Conservation (phyloP, 2,329 filamentous ascomycete genomes). For the Pyricularia pennisetigena region DNA sequence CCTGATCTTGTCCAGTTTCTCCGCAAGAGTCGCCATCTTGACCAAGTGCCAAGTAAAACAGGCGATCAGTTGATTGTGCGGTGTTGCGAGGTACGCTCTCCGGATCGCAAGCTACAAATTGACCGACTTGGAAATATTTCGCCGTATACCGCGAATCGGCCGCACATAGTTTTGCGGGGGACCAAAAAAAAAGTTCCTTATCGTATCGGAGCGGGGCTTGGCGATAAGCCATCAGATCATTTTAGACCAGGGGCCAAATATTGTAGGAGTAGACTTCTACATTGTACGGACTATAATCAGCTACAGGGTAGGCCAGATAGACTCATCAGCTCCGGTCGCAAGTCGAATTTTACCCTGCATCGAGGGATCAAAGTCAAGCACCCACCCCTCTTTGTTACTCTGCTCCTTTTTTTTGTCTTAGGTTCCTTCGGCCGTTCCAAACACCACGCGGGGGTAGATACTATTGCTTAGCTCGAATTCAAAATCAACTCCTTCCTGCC, state of each 20-base stretch:
- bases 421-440: too few species aligned
- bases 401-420: too few species aligned
- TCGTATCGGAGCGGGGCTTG: not conserved
- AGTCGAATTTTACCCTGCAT: not conserved
- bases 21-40: slow-evolving; percentile 5
- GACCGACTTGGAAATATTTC: not conserved
- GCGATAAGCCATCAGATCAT: not conserved
- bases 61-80: slow-evolving; percentile 3
- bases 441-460: too few species aligned
- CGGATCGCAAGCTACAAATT: slow-evolving; percentile 5
- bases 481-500: too few species aligned
- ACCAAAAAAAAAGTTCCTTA: slow-evolving; percentile 5
- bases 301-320: not conserved
- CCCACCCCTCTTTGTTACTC: not conserved
- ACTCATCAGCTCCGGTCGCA: too few species aligned
- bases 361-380: not conserved
- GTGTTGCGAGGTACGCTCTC: slow-evolving; percentile 1
- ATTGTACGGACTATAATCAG: not conserved
- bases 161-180: not conserved
- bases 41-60: not conserved
- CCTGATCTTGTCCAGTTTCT: slow-evolving; percentile 8
- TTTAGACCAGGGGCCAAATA: not conserved
- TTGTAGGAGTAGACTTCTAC: not conserved
- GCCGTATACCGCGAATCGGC: slow-evolving; percentile 1
- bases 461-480: too few species aligned